A percentile compares a stretch with the other conserved stretches of the same genome.
Conservation (phyloP, 257 asterid species). For the Apocynum venetum region DNA sequence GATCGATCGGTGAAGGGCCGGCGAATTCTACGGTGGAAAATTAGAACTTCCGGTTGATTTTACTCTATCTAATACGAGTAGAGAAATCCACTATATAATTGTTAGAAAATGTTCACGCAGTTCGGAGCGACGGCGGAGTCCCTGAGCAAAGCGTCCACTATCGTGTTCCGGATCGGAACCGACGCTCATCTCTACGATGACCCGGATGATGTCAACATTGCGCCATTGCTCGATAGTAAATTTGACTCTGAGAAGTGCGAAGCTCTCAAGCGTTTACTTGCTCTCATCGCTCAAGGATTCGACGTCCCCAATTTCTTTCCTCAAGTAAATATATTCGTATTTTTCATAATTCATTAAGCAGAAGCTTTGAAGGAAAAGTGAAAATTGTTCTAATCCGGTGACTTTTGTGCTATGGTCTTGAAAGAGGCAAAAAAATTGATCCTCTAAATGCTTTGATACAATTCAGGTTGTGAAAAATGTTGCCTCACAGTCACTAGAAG, state of each 20-base stretch:
- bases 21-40: not conserved
- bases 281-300: slow-evolving; percentile 88
- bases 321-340: slow-evolving; percentile 38
- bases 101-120: slow-evolving; percentile 54
- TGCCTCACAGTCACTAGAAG: slow-evolving; percentile 85
- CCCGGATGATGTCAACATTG: slow-evolving; percentile 88
- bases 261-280: slow-evolving; percentile 92
- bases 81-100: not conserved
- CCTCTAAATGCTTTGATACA: slow-evolving; percentile 3
- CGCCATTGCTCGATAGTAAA: slow-evolving; percentile 88
- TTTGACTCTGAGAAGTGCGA: slow-evolving; percentile 94
- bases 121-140: slow-evolving; percentile 91
- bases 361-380: not conserved
- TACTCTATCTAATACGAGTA: not conserved
- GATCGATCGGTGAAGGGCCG: not conserved
- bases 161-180: slow-evolving; percentile 92
- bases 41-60: not conserved
- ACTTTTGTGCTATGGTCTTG: not conserved
- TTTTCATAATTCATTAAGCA: not conserved
- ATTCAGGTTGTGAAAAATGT: slow-evolving; percentile 91
- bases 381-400: not conserved
- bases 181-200: slow-evolving; percentile 96
- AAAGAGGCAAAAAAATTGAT: not conserved
- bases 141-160: slow-evolving; percentile 85
- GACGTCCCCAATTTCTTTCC: slow-evolving; percentile 89